phyloP scores from a whole-genome alignment of 768 basidiomycete genomes.

The Mycena metata region DNA sequence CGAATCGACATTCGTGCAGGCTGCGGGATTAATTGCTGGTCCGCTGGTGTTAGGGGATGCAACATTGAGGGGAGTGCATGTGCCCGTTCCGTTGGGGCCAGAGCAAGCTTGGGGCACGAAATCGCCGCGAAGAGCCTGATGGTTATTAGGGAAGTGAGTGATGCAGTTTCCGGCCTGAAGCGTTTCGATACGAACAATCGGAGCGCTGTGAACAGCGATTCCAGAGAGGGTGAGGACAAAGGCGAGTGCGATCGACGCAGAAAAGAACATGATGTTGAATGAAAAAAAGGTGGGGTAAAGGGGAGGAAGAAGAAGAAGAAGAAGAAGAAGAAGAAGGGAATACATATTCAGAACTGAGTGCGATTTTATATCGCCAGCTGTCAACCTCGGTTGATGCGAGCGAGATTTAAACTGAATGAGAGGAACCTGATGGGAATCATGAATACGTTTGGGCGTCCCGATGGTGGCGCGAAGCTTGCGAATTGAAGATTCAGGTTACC shows the following conservation, averaged over 20 bases:
- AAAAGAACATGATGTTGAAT: slow-evolving; percentile 5
- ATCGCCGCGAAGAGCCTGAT: neutral
- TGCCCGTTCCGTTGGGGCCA: slow-evolving; percentile 11
- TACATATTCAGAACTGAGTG: too few relatives aligned
- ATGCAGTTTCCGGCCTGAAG: neutral
- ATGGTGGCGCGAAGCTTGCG: too few relatives aligned
- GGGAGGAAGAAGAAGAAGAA: neutral
- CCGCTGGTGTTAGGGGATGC: neutral
- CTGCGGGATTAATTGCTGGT: slow-evolving; percentile 1
- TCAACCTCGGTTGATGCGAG: too few relatives aligned
- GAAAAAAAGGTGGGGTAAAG: slow-evolving; percentile 2
- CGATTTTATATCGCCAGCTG: too few relatives aligned
- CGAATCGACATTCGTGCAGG: slow-evolving; percentile 15
- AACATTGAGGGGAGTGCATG: slow-evolving; percentile 13
- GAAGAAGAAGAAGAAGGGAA: slow-evolving; percentile 5
- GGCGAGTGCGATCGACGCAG: slow-evolving; percentile 30
- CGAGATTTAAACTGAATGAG: too few relatives aligned
- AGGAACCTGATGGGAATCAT: too few relatives aligned
- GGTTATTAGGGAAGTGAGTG: too few relatives aligned
- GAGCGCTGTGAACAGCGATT: slow-evolving; percentile 27
- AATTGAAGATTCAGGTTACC: too few relatives aligned
- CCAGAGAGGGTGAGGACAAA: slow-evolving; percentile 26
- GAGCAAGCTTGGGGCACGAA: slow-evolving; percentile 24
- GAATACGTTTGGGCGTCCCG: too few relatives aligned
- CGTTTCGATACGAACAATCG: slow-evolving; percentile 13